Evolutionary conservation across 2,329 filamentous ascomycete genomes (phyloP).

Genomic region (Colletotrichum endophyticum): DNA sequence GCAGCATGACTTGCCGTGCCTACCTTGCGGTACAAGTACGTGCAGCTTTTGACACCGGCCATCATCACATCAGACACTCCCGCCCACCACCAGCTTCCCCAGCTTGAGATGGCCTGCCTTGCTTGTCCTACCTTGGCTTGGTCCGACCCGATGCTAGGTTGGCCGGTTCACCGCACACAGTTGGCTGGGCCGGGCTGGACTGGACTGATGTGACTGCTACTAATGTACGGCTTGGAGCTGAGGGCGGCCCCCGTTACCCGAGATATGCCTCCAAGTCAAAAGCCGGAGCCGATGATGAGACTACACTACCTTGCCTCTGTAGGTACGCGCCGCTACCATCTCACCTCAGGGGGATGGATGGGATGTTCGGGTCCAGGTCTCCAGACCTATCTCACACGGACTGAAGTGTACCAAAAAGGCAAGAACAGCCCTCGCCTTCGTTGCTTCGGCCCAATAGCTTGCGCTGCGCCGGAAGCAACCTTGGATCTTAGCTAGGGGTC

Average conservation of each 20-base stretch:
- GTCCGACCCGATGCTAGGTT: neutral
- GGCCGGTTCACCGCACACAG: neutral
- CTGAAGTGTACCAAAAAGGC: neutral
- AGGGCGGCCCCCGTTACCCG: neutral
- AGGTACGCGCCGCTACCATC: neutral
- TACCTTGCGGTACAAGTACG: neutral
- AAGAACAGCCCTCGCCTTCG: neutral
- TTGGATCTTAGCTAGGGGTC: neutral
- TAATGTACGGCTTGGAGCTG: neutral
- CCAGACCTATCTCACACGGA: neutral
- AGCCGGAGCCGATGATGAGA: constrained; percentile 2
- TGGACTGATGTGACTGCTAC: neutral
- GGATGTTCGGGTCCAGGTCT: neutral
- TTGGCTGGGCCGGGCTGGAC: neutral
- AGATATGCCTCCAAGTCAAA: neutral
- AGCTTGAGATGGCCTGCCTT: neutral
- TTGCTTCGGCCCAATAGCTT: neutral
- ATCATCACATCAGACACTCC: neutral
- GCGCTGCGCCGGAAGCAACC: neutral
- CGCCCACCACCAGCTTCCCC: neutral
- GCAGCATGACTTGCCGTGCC: neutral
- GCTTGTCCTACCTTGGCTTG: neutral
- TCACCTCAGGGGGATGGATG: neutral
- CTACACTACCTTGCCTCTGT: neutral
- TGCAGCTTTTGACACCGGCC: neutral